Percentiles rank a stretch among this genome's conserved stretches.
Conservation (phyloP, 768 basidiomycete species). For the Hemileccinum rubropunctum region DNA sequence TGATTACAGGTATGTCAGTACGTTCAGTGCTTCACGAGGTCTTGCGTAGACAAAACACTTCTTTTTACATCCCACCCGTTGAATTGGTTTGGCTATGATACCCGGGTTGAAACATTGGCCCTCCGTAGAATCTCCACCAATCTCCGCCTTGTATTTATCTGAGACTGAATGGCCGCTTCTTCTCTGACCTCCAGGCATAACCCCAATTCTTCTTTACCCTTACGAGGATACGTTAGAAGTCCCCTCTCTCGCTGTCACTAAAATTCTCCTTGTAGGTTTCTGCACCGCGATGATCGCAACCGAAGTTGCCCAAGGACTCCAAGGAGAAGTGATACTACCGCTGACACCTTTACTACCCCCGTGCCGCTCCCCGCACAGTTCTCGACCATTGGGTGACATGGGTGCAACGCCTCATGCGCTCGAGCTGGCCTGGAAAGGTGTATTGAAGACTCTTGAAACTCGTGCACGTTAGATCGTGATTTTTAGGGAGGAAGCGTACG, state of each 20-base stretch:
- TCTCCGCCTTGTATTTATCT: no score
- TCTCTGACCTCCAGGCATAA: neutral
- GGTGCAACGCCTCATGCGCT: conserved; percentile 25
- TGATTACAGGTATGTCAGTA: no score
- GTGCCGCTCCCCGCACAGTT: conserved; percentile 55
- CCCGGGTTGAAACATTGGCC: no score
- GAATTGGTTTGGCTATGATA: no score
- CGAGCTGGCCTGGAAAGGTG: conserved; percentile 51
- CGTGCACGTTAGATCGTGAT: conserved; percentile 50
- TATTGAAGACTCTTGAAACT: conserved; percentile 47
- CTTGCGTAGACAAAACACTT: no score
- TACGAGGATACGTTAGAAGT: neutral
- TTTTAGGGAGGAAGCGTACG: conserved; percentile 45
- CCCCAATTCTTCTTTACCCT: neutral
- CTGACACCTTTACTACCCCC: conserved; percentile 46
- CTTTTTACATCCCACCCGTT: no score
- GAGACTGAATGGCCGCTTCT: no score
- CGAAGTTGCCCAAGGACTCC: conserved; percentile 1
- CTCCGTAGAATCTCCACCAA: no score
- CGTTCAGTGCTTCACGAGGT: no score
- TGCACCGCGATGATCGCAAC: conserved; percentile 10
- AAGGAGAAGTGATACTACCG: conserved; percentile 40
- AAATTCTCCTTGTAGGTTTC: neutral
- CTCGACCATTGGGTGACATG: conserved; percentile 45
- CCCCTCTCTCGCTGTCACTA: neutral